Evolutionary conservation across 129 eudicot species (phyloP).

Genomic region (Tagetes patula): DNA sequence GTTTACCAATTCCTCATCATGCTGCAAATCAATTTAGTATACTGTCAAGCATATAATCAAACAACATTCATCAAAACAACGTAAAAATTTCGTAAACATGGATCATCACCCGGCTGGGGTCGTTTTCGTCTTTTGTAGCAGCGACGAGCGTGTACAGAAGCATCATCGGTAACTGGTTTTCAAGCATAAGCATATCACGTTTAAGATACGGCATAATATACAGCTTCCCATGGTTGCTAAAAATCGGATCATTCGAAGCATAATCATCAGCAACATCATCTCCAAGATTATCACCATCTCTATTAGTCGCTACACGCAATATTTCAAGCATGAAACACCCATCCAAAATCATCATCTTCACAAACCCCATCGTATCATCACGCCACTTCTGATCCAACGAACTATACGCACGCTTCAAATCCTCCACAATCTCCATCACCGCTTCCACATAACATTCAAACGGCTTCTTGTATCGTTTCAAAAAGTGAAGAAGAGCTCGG

Average conservation of each 20-base stretch:
- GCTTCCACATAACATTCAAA: constrained; percentile 27
- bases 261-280: constrained; percentile 40
- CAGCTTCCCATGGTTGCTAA: constrained; percentile 56
- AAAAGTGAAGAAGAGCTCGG: constrained; percentile 57
- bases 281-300: not conserved
- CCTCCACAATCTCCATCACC: constrained; percentile 34
- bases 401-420: constrained; percentile 47
- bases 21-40: constrained; percentile 27
- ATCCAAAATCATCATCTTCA: constrained; percentile 53
- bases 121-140: constrained; percentile 27
- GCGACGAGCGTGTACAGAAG: constrained; percentile 47
- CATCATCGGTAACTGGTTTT: constrained; percentile 65
- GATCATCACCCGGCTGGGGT: constrained; percentile 25
- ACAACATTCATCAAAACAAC: not conserved
- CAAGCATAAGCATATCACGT: constrained; percentile 76
- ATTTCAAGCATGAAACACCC: constrained; percentile 65
- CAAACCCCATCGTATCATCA: constrained; percentile 30
- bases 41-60: not conserved
- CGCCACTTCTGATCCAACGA: constrained; percentile 40
- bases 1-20: constrained; percentile 39
- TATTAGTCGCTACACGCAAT: constrained; percentile 37
- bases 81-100: not conserved
- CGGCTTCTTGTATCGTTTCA: constrained; percentile 49
- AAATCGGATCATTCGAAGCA: constrained; percentile 61
- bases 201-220: constrained; percentile 53